Conservation (phyloP, 305 asterid species). For the Fraxinus paxiana region DNA sequence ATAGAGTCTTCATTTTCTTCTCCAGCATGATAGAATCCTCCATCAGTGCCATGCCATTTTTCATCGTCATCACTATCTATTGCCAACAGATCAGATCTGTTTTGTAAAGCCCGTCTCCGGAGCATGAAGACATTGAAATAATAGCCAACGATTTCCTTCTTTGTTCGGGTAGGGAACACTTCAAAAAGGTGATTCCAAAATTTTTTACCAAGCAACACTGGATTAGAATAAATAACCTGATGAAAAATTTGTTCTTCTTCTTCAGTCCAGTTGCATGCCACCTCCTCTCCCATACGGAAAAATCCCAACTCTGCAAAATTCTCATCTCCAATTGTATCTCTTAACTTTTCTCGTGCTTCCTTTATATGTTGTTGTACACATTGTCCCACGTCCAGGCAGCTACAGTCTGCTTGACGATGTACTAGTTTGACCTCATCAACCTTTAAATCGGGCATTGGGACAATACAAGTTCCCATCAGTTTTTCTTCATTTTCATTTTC, state of each 20-base stretch:
- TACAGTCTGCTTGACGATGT: constrained; percentile 40
- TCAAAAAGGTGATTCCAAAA: constrained; percentile 56
- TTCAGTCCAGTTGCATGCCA: constrained; percentile 50
- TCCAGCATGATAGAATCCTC: constrained; percentile 18
- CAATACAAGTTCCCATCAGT: constrained; percentile 38
- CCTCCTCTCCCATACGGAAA: constrained; percentile 64
- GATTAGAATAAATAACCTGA: constrained; percentile 51
- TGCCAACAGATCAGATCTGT: constrained; percentile 45
- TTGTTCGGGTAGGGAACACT: constrained; percentile 50
- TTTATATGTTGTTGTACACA: constrained; percentile 60
- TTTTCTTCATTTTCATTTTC: constrained; percentile 27
- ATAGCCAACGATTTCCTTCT: constrained; percentile 58
- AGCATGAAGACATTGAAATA: constrained; percentile 77
- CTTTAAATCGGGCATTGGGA: constrained; percentile 29
- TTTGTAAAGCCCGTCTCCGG: constrained; percentile 59
- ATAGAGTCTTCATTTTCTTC: constrained; percentile 39
- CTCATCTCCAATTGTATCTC: constrained; percentile 43
- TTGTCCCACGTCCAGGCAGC: constrained; percentile 57
- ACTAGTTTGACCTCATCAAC: constrained; percentile 29
- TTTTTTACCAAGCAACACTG: constrained; percentile 38
- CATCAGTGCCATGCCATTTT: constrained; percentile 31
- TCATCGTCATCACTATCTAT: constrained; percentile 79
- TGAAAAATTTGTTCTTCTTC: constrained; percentile 54
- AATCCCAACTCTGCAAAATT: constrained; percentile 53
- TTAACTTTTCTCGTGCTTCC: constrained; percentile 55